Percentiles rank a stretch among this genome's conserved stretches.
phyloP scores from a whole-genome alignment of 1,284 basidiomycete genomes.

The Stygiomarasmius scandens region DNA sequence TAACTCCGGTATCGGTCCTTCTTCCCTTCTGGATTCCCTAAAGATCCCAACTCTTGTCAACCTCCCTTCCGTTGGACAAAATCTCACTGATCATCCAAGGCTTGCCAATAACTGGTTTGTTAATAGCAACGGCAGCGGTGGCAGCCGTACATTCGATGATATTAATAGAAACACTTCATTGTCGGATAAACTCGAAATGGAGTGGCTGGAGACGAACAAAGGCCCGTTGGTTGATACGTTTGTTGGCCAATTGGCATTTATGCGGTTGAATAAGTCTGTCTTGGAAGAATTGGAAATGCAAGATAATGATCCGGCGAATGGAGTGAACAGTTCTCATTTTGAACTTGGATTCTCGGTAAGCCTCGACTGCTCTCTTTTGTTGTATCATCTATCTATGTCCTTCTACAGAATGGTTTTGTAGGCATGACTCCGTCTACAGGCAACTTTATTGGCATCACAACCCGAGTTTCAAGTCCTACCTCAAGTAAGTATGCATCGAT shows the following conservation, averaged over 20 bases:
- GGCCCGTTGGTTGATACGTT: conserved; percentile 20
- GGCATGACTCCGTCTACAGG: conserved; percentile 8
- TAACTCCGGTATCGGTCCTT: conserved; percentile 35
- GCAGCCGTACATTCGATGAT: conserved; percentile 27
- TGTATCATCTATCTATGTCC: neutral
- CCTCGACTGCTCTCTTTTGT: neutral
- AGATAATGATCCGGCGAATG: conserved; percentile 15
- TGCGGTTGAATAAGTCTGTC: conserved; percentile 8
- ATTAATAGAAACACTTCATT: conserved; percentile 24
- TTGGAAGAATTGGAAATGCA: conserved; percentile 2
- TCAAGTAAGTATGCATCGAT: conserved; percentile 10
- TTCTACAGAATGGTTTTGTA: conserved; percentile 12
- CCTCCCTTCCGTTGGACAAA: conserved; percentile 34
- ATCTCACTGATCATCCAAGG: conserved; percentile 39
- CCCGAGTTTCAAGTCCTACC: conserved; percentile 11
- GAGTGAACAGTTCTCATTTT: conserved; percentile 13
- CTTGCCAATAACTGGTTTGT: conserved; percentile 26
- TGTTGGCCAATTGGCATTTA: conserved; percentile 16
- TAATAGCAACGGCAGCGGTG: conserved; percentile 19
- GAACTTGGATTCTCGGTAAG: conserved; percentile 18
- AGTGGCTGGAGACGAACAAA: conserved; percentile 20
- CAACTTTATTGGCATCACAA: conserved; percentile 15
- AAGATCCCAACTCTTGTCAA: conserved; percentile 27
- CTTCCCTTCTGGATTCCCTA: conserved; percentile 25
- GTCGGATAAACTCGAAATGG: conserved; percentile 9